Conservation (phyloP, 768 basidiomycete genomes). For the Mycena vulgaris region DNA sequence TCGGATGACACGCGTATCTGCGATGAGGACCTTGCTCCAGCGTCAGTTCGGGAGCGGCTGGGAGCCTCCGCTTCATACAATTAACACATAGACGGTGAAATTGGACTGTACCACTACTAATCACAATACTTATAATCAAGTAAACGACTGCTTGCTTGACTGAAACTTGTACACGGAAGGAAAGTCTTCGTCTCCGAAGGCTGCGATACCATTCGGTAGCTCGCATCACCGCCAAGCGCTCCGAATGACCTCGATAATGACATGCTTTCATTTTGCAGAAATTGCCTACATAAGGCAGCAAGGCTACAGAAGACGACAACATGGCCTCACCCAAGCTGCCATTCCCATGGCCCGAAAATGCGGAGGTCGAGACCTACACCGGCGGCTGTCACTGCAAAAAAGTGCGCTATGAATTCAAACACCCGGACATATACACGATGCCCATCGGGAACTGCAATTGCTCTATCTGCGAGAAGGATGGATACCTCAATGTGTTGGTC, state of each 20-base stretch:
- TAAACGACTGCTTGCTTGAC: no score
- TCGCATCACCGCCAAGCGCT: no score
- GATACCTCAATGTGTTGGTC: constrained; percentile 22
- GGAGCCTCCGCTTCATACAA: constrained; percentile 33
- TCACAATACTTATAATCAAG: no score
- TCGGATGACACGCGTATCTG: constrained; percentile 44
- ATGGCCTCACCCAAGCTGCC: constrained; percentile 5
- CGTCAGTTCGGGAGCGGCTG: constrained; percentile 43
- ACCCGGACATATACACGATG: constrained; percentile 31
- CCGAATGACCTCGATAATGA: no score
- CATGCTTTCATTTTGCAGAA: no score
- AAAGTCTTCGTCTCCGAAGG: no score
- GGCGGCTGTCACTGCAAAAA: constrained; percentile 38
- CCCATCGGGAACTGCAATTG: constrained; percentile 30
- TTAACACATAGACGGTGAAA: constrained; percentile 10
- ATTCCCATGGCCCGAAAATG: constrained; percentile 32
- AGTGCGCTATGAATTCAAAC: constrained; percentile 31
- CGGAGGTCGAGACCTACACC: constrained; percentile 4
- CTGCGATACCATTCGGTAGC: no score
- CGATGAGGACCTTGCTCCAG: constrained; percentile 43
- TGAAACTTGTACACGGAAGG: no score
- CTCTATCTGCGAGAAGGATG: constrained; percentile 28
- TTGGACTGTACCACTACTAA: neutral
- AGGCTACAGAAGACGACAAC: neutral
- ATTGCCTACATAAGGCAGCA: no score